Percentiles rank a stretch among this genome's conserved stretches.
Conservation (phyloP, 2,329 filamentous ascomycete species). For the Phaeophleospora eucalypticola region DNA sequence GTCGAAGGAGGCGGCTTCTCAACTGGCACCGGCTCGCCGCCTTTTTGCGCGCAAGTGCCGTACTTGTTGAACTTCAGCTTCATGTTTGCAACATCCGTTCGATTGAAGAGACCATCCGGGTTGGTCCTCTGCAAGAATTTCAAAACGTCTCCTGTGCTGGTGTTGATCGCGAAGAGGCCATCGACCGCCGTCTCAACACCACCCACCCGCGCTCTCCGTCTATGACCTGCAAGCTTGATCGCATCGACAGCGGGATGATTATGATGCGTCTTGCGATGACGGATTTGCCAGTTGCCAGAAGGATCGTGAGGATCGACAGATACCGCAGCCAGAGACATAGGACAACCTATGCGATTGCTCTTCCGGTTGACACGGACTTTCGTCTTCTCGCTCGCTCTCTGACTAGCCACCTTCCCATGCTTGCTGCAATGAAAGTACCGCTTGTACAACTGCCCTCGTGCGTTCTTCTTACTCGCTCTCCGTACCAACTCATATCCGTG, state of each 20-base stretch:
- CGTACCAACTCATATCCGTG: slow-evolving; percentile 34
- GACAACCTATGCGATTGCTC: slow-evolving; percentile 29
- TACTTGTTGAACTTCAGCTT: slow-evolving; percentile 33
- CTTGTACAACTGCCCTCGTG: slow-evolving; percentile 31
- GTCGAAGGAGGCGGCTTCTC: background rate
- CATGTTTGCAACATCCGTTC: slow-evolving; percentile 35
- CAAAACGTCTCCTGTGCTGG: slow-evolving; percentile 29
- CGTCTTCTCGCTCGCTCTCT: slow-evolving; percentile 24
- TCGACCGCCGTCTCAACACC: slow-evolving; percentile 32
- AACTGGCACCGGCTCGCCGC: slow-evolving; percentile 9
- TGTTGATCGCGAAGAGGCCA: slow-evolving; percentile 32
- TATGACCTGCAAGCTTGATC: slow-evolving; percentile 28
- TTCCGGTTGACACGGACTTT: slow-evolving; percentile 27
- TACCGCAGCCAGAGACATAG: slow-evolving; percentile 32
- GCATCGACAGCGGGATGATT: slow-evolving; percentile 32
- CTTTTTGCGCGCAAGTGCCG: slow-evolving; percentile 26
- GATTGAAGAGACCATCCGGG: slow-evolving; percentile 32
- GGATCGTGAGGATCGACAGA: slow-evolving; percentile 29
- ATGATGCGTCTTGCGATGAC: slow-evolving; percentile 32
- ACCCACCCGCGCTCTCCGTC: slow-evolving; percentile 28
- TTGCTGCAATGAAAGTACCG: slow-evolving; percentile 34
- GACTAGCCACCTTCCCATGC: slow-evolving; percentile 28
- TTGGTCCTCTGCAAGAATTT: slow-evolving; percentile 31
- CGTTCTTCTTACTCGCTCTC: slow-evolving; percentile 33
- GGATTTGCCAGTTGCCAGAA: slow-evolving; percentile 31